phyloP scores from a whole-genome alignment of 2,329 filamentous ascomycete genomes.

The Monilinia fructigena region DNA sequence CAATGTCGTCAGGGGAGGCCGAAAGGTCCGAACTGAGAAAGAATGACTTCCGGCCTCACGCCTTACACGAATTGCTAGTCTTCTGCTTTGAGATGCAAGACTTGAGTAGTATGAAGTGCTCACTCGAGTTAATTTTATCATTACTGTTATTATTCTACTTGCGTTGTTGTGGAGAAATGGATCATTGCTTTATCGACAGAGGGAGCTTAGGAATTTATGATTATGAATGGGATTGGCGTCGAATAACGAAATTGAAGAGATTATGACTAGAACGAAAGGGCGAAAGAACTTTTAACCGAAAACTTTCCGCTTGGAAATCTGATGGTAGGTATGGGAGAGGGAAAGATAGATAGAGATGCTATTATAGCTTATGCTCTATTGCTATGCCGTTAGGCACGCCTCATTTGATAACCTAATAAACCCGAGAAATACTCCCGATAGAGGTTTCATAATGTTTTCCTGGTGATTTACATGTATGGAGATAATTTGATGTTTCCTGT shows the following conservation, averaged over 20 bases:
- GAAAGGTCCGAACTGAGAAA: slow-evolving; percentile 37
- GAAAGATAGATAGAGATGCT: slow-evolving; percentile 18
- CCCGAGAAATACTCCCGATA: slow-evolving; percentile 14
- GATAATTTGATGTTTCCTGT: neutral
- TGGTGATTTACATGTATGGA: neutral
- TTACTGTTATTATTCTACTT: neutral
- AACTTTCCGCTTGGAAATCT: slow-evolving; percentile 20
- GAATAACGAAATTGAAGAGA: neutral
- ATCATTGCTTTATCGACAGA: slow-evolving; percentile 12
- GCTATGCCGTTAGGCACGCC: slow-evolving; percentile 19
- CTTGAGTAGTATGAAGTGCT: neutral
- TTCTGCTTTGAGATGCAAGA: slow-evolving; percentile 2
- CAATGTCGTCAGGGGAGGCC: slow-evolving; percentile 38
- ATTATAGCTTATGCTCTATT: slow-evolving; percentile 20
- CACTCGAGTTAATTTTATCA: neutral
- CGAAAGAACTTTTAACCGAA: slow-evolving; percentile 1
- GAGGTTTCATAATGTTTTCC: neutral
- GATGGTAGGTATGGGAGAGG: slow-evolving; percentile 16
- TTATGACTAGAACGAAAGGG: slow-evolving; percentile 8
- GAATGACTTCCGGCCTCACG: slow-evolving; percentile 12
- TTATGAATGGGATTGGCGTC: slow-evolving; percentile 3
- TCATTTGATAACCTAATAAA: slow-evolving; percentile 17
- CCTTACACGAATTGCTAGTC: neutral
- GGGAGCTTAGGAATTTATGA: slow-evolving; percentile 8
- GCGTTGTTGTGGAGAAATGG: neutral